Evolutionary conservation across 83 land plant genomes (phyloP).

Genomic region (Picea abies): DNA sequence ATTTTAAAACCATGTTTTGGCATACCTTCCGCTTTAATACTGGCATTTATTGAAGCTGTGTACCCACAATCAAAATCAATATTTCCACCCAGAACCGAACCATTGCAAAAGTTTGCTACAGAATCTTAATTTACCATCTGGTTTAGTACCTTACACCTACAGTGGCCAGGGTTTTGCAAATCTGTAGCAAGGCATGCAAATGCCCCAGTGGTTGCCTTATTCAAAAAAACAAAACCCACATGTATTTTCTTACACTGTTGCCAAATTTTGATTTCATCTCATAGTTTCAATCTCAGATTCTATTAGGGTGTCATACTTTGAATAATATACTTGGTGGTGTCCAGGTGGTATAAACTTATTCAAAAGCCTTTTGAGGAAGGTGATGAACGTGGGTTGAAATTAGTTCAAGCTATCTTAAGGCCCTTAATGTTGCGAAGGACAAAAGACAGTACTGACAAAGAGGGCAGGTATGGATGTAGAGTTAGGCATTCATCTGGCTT

Average conservation of each 20-base stretch:
- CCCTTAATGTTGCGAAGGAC: constrained; percentile 93
- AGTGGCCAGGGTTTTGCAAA: not conserved
- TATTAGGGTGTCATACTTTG: not conserved
- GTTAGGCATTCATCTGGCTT: not conserved
- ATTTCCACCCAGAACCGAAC: not conserved
- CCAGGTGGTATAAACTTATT: constrained; percentile 87
- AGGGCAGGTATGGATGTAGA: constrained; percentile 63
- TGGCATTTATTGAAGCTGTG: not conserved
- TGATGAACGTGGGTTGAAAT: constrained; percentile 69
- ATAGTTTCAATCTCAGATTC: not conserved
- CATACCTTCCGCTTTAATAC: not conserved
- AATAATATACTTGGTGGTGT: constrained; percentile 1
- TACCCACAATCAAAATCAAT: not conserved
- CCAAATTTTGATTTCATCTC: not conserved
- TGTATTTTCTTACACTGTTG: not conserved
- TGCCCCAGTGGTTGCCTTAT: not conserved
- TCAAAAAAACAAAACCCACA: not conserved
- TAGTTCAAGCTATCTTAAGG: constrained; percentile 81
- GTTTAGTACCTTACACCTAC: not conserved
- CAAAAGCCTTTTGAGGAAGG: constrained; percentile 91
- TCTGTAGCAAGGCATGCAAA: not conserved
- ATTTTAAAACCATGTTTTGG: not conserved
- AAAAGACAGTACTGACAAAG: constrained; percentile 80
- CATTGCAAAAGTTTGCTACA: not conserved
- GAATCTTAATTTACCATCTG: not conserved